Evolutionary conservation across 306 rosid genomes (phyloP).

Genomic region (cucumber (Cucumis sativus)): DNA sequence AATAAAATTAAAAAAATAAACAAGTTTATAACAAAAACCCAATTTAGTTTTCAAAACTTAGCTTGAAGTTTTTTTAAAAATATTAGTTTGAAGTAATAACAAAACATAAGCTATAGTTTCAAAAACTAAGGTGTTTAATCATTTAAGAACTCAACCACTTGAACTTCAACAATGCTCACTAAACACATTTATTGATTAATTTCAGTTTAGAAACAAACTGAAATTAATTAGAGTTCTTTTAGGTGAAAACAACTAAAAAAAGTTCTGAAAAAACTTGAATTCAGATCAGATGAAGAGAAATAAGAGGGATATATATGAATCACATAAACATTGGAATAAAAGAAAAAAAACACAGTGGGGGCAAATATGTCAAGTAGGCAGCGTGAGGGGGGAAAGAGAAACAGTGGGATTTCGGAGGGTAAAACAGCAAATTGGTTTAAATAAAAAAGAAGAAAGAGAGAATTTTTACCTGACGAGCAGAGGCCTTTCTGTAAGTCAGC

Average conservation of each 20-base stretch:
- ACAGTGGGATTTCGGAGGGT: background rate
- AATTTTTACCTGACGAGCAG: constrained; percentile 70
- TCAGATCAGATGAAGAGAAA: background rate
- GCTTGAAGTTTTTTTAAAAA: no score
- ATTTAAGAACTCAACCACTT: no score
- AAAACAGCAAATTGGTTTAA: background rate
- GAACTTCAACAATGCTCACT: no score
- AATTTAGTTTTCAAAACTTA: no score
- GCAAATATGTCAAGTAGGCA: background rate
- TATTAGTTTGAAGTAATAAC: no score
- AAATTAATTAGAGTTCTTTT: background rate
- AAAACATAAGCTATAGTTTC: no score
- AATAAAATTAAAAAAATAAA: no score
- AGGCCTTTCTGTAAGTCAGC: constrained; percentile 79
- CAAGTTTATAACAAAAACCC: no score
- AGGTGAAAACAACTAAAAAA: background rate
- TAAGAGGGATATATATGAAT: background rate
- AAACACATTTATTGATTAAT: no score
- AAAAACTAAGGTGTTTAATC: no score
- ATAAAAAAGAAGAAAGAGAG: background rate
- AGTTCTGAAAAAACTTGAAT: background rate
- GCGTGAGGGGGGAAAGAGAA: constrained; percentile 23
- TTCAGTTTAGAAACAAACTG: no score
- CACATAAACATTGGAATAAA: background rate
- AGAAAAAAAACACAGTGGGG: background rate